Evolutionary conservation across 176 grass and related monocot genomes (phyloP).

Genomic region (Dactylis glomerata): DNA sequence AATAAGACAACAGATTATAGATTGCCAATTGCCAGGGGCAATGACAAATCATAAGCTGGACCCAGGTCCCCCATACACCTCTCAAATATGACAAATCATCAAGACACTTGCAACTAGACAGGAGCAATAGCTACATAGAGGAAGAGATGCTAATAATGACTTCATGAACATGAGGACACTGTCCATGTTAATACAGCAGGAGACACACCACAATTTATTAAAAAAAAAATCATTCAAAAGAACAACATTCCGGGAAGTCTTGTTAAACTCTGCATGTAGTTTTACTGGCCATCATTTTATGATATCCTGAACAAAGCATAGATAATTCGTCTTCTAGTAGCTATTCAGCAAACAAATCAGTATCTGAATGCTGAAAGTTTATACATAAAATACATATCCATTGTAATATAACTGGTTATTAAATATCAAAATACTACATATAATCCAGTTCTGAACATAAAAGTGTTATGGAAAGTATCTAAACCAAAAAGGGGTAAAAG

Average conservation of each 20-base stretch:
- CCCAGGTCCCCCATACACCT: neutral
- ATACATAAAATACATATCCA: neutral
- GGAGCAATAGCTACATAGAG: neutral
- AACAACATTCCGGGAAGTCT: neutral
- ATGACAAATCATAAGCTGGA: slow-evolving; percentile 3
- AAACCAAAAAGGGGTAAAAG: neutral
- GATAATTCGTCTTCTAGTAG: neutral
- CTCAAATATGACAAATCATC: neutral
- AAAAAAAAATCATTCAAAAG: neutral
- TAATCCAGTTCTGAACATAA: slow-evolving; percentile 2
- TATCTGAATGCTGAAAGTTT: neutral
- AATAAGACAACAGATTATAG: slow-evolving; percentile 19
- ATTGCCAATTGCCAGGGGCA: neutral
- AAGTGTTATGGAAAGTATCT: neutral
- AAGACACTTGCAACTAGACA: neutral
- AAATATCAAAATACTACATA: neutral
- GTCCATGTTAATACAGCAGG: slow-evolving; percentile 13
- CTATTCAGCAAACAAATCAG: neutral
- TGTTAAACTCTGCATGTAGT: neutral
- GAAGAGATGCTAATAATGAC: slow-evolving; percentile 23
- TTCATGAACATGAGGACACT: slow-evolving; percentile 20
- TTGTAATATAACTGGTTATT: slow-evolving; percentile 1
- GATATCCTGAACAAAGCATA: slow-evolving; percentile 18
- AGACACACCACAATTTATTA: neutral
- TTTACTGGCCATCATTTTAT: neutral